A percentile compares a stretch with the other conserved stretches of the same genome.
Evolutionary conservation across 805 yeast genomes (phyloP).

Genomic region (Zygotorulaspora florentina): DNA sequence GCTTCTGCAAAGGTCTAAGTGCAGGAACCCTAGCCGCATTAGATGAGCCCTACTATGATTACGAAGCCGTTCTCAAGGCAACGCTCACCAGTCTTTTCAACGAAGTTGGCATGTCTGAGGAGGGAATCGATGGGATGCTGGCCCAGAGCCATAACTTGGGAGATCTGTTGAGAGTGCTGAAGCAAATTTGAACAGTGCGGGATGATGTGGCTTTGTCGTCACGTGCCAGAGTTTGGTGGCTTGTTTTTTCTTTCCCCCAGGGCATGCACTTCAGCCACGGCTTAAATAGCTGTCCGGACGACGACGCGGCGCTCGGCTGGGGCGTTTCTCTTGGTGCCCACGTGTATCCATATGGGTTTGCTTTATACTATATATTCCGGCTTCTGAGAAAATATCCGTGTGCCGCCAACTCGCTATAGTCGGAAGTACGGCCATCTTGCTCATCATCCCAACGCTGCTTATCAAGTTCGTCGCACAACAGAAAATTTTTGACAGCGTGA

Average conservation of each 20-base stretch:
- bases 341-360: neutral
- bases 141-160: conserved; percentile 6
- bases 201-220: neutral
- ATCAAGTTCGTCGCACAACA: no score
- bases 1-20: neutral
- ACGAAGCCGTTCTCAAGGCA: conserved; percentile 5
- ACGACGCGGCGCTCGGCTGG: neutral
- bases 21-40: neutral
- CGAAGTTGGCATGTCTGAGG: conserved; percentile 3
- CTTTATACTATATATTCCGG: neutral
- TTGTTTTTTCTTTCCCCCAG: no score
- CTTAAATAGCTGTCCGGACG: no score
- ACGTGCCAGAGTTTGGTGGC: no score
- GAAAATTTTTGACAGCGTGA: no score
- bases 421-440: neutral
- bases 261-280: no score
- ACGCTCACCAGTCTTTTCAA: neutral
- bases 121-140: conserved; percentile 2
- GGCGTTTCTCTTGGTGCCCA: neutral
- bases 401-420: no score
- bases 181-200: neutral
- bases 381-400: no score
- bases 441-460: neutral
- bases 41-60: neutral
- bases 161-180: neutral